Conservation (phyloP, 2,329 filamentous ascomycete genomes). For the Colletotrichum costaricense region DNA sequence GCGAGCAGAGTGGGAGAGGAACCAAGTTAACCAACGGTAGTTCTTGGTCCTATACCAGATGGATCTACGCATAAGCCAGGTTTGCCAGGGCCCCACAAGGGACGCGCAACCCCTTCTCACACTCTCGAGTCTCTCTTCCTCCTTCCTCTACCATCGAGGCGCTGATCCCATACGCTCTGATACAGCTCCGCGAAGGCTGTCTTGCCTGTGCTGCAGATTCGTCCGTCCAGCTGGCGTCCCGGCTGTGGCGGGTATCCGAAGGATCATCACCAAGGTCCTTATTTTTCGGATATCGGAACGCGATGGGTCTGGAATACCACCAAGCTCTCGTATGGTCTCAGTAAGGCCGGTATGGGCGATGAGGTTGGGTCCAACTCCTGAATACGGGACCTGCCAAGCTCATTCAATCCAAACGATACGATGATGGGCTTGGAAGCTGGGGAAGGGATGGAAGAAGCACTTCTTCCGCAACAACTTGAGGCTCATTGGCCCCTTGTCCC, state of each 20-base stretch:
- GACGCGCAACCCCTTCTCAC: slow-evolving; percentile 33
- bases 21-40: not conserved
- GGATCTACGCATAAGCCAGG: slow-evolving; percentile 33
- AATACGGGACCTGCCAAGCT: slow-evolving; percentile 27
- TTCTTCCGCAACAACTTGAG: slow-evolving; percentile 11
- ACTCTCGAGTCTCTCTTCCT: slow-evolving; percentile 23
- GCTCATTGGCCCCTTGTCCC: slow-evolving; percentile 19
- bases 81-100: slow-evolving; percentile 30
- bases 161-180: slow-evolving; percentile 35
- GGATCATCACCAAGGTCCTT: slow-evolving; percentile 2
- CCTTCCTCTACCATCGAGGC: slow-evolving; percentile 12
- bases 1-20: not conserved
- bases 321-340: slow-evolving; percentile 10
- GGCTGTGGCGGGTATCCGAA: slow-evolving; percentile 14
- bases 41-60: slow-evolving; percentile 13
- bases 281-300: slow-evolving; percentile 16
- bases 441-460: slow-evolving; percentile 32
- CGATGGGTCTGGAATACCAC: slow-evolving; percentile 2
- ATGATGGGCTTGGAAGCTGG: slow-evolving; percentile 29
- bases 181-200: slow-evolving; percentile 32
- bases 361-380: not conserved
- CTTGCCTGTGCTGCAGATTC: slow-evolving; percentile 22
- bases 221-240: slow-evolving; percentile 12
- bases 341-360: not conserved
- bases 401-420: slow-evolving; percentile 32